Conservation (phyloP, 225 moss, liverwort and hornwort species). For the Anthoceros angustus region DNA sequence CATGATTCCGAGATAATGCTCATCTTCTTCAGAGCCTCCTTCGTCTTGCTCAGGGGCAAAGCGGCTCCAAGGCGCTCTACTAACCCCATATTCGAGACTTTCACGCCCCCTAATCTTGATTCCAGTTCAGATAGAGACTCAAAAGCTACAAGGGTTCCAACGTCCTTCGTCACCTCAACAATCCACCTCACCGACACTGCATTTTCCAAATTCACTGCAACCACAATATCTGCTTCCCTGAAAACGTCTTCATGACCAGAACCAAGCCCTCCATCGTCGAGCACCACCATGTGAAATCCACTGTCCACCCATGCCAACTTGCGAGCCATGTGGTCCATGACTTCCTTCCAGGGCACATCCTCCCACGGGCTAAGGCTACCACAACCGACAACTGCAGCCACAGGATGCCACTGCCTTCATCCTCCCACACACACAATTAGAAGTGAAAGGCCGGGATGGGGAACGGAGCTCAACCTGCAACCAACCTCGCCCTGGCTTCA, state of each 20-base stretch:
- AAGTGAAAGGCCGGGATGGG: not conserved
- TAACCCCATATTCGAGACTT: conserved; percentile 24
- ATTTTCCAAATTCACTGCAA: not conserved
- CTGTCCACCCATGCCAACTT: not conserved
- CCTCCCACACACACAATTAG: not conserved
- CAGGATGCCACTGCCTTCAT: not conserved
- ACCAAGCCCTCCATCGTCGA: not conserved
- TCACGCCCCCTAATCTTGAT: conserved; percentile 44
- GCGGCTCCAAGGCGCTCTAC: conserved; percentile 26
- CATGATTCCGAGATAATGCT: conserved; percentile 50
- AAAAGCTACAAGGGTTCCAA: conserved; percentile 50
- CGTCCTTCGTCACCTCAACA: conserved; percentile 3
- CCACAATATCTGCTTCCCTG: not conserved
- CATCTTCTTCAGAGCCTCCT: conserved; percentile 36
- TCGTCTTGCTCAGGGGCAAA: conserved; percentile 31
- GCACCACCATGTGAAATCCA: not conserved
- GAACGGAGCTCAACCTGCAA: not conserved
- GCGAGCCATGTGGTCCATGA: not conserved
- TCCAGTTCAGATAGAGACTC: conserved; percentile 33
- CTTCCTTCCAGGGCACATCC: not conserved
- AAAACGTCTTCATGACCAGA: not conserved
- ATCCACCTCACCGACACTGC: not conserved
- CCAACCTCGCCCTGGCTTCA: not conserved
- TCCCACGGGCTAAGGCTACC: not conserved
- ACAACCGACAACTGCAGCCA: not conserved